phyloP scores from a whole-genome alignment of 345 rosid genomes.

The Syzygium aqueum region DNA sequence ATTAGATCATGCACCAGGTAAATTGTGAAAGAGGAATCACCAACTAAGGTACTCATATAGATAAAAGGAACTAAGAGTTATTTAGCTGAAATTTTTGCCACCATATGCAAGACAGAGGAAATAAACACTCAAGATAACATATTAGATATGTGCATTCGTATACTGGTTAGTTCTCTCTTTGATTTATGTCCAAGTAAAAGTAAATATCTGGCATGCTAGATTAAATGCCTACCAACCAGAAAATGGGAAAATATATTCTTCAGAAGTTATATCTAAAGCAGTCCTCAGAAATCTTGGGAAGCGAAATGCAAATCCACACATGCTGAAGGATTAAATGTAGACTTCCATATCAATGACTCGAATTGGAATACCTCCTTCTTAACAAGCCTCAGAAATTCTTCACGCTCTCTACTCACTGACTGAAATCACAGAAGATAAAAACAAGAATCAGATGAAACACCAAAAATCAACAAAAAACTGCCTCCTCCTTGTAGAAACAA shows the following conservation, averaged over 20 bases:
- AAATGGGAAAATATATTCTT: background rate
- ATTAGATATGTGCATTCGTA: background rate
- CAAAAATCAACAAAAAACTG: background rate
- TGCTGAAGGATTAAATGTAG: background rate
- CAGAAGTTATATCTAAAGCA: background rate
- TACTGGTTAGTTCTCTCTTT: background rate
- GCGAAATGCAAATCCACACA: background rate
- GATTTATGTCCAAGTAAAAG: background rate
- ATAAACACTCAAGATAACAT: background rate
- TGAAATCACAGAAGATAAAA: slow-evolving; percentile 21
- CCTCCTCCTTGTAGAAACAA: background rate
- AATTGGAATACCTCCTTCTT: slow-evolving; percentile 63
- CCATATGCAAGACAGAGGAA: background rate
- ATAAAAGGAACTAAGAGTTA: background rate
- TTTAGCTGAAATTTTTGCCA: background rate
- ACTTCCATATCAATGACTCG: background rate
- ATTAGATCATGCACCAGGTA: background rate
- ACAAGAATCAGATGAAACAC: slow-evolving; percentile 1
- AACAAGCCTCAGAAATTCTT: slow-evolving; percentile 82
- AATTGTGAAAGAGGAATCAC: background rate
- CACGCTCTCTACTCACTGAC: slow-evolving; percentile 97
- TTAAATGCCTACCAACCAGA: background rate
- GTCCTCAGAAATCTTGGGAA: background rate
- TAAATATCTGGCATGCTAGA: background rate
- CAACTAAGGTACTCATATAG: background rate